phyloP scores from a whole-genome alignment of 768 basidiomycete genomes.

The Megacollybia marginata region DNA sequence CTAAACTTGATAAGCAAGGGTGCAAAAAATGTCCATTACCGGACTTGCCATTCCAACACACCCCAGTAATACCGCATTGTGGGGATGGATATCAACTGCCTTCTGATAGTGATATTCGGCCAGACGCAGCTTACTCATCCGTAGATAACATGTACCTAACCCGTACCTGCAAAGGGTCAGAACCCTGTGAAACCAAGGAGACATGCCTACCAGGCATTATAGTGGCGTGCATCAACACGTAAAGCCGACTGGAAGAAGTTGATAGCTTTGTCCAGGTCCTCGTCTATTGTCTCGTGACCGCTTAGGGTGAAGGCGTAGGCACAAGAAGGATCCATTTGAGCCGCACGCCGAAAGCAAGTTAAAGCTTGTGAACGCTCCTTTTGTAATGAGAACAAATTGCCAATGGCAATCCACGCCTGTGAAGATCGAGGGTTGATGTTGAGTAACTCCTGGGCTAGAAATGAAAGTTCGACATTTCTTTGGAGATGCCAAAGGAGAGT shows the following conservation, averaged over 20 bases:
- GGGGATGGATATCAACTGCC: conserved; percentile 87
- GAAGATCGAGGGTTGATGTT: conserved; percentile 76
- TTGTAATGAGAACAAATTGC: conserved; percentile 92
- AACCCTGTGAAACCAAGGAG: conserved; percentile 7
- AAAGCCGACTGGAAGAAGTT: conserved; percentile 89
- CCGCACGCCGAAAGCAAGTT: conserved; percentile 89
- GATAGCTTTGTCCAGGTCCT: conserved; percentile 89
- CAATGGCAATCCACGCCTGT: conserved; percentile 93
- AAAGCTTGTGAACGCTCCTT: conserved; percentile 91
- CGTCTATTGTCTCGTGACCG: conserved; percentile 95
- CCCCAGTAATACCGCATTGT: conserved; percentile 91
- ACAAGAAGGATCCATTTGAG: conserved; percentile 80
- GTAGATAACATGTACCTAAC: conserved; percentile 92
- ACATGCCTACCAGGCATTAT: conserved; percentile 88
- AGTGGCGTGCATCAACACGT: conserved; percentile 86
- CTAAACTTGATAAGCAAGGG: conserved; percentile 30
- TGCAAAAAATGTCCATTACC: not conserved
- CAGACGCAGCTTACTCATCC: conserved; percentile 86
- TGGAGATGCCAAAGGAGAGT: conserved; percentile 95
- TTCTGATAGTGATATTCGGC: conserved; percentile 97
- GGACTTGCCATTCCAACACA: conserved; percentile 91
- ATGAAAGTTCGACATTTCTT: conserved; percentile 77
- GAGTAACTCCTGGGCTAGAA: conserved; percentile 88
- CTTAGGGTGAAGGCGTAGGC: conserved; percentile 96
- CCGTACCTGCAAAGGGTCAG: conserved; percentile 74